These are phyloP conservation scores for Polytrichum formosum DNA, from an alignment of 225 moss, liverwort and hornwort species.

Conservation along the genomic window DNA sequence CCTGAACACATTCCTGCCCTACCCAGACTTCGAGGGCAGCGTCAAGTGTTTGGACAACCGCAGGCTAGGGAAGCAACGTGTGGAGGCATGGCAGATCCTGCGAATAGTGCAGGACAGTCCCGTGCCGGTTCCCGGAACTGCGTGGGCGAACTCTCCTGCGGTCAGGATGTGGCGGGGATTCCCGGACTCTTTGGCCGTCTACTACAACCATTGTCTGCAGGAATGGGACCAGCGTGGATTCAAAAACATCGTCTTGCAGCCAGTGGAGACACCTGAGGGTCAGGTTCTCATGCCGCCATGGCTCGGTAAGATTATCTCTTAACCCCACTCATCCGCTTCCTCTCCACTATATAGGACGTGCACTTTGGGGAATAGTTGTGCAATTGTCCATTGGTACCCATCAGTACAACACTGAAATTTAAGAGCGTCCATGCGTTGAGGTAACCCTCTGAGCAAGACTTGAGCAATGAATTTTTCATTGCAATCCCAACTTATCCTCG, in stretches of 20 bases:
- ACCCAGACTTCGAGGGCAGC: conserved; percentile 42
- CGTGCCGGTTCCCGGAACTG: conserved; percentile 31
- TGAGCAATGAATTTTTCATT: too few species aligned
- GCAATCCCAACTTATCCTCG: too few species aligned
- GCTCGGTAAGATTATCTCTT: conserved; percentile 26
- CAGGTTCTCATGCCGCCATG: conserved; percentile 41
- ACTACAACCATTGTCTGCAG: conserved; percentile 47
- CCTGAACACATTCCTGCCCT: conserved; percentile 56
- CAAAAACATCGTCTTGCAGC: conserved; percentile 48
- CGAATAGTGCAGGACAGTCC: conserved; percentile 45
- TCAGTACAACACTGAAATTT: too few species aligned
- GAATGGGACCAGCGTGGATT: conserved; percentile 55
- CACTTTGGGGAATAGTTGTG: not conserved
- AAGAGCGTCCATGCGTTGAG: too few species aligned
- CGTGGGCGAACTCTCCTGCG: conserved; percentile 52
- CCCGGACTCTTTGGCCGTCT: conserved; percentile 34
- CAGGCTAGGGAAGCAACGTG: conserved; percentile 55
- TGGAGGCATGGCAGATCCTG: conserved; percentile 60
- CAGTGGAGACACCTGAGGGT: conserved; percentile 10
- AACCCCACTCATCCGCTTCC: not conserved
- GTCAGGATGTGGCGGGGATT: conserved; percentile 71
- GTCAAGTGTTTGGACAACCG: conserved; percentile 50
- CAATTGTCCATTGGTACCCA: too few species aligned
- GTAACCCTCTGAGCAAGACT: too few species aligned
- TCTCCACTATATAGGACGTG: not conserved